phyloP scores from a whole-genome alignment of 805 yeast species.

The Saturnispora silvae region DNA sequence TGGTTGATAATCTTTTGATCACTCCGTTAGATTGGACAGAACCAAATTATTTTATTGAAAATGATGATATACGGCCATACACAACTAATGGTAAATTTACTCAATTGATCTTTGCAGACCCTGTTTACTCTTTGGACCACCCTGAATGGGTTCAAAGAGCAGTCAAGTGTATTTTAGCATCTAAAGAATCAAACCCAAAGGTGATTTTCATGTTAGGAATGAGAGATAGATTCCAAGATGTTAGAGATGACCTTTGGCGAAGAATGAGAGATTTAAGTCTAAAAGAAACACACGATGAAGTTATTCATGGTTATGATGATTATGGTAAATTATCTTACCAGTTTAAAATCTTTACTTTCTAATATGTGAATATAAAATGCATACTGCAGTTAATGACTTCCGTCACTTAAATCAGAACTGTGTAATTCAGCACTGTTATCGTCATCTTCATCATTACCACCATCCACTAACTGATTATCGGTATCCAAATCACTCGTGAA shows the following conservation, averaged over 20 bases:
- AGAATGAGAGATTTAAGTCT: constrained; percentile 33
- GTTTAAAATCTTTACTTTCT: constrained; percentile 28
- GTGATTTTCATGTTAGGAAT: constrained; percentile 71
- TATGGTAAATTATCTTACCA: constrained; percentile 64
- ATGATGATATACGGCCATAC: constrained; percentile 12
- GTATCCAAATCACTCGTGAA: constrained; percentile 2
- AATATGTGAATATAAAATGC: neutral
- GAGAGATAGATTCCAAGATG: constrained; percentile 53
- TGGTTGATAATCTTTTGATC: constrained; percentile 11
- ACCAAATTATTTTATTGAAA: constrained; percentile 30
- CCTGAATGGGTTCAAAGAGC: constrained; percentile 63
- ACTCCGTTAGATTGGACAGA: constrained; percentile 63
- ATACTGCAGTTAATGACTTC: constrained; percentile 1
- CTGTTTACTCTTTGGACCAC: constrained; percentile 75
- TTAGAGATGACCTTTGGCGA: constrained; percentile 51
- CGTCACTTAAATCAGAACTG: constrained; percentile 5
- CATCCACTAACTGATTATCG: neutral
- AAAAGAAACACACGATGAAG: constrained; percentile 27
- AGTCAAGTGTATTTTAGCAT: constrained; percentile 37
- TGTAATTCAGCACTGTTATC: too few species aligned
- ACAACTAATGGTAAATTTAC: constrained; percentile 29
- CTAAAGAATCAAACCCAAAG: constrained; percentile 23
- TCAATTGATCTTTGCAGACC: constrained; percentile 72
- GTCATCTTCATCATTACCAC: too few species aligned
- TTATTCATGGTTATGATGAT: constrained; percentile 70